Evolutionary conservation across 139 green algal species (phyloP), one percentile per base, ranked within the genome.

Genomic region (Picochlorum sp.): DNA sequence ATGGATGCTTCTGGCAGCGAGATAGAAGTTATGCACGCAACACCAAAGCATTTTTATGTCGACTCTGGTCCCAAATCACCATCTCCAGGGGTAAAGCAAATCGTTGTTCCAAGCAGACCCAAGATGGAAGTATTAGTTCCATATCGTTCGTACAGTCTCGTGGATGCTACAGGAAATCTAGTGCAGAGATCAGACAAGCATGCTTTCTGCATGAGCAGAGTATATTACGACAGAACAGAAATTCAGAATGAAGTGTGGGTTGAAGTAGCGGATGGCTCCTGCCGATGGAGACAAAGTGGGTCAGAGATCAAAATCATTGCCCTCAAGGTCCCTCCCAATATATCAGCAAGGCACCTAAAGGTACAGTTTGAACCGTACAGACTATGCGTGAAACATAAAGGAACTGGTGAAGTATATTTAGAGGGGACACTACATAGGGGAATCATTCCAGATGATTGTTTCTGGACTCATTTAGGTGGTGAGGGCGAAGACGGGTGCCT

Each of bases 201-300:
- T 62, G 78, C 81, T 2, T 94, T 93, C 54, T 67, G 63, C 37
- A 85, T 94, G 65, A 72, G 64, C 12, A 63, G 82, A 12, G 82
- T 89, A 16, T 61, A 76, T 45, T 87, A 90, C 55, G 32, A 71
- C 16, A 37, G 31, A 4, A 30, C 33, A 0, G 68, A 77, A 41
- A 70, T 59, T 29, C 68, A 61, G 1, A 57, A 73, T 32, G 65
- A 70, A 44, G 52, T 84, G 22, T 91, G 76, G 74, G 69, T 75
- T 2, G 60, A 93, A 67, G 25, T 77, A 9, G 53, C 54, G 1
- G 83, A 89, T 50, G 65, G 67, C n/a, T 64, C 53, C 24, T 84
- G 67, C 64, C 72, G 84, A 24, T 92, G 84, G 84, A 59, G 72
- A 24, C 84, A 92, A 57, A 85, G 62, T 33, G 69, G 67, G 18